Evolutionary conservation across 2,329 filamentous ascomycete genomes (phyloP).

Genomic region (Cercospora citrullina): DNA sequence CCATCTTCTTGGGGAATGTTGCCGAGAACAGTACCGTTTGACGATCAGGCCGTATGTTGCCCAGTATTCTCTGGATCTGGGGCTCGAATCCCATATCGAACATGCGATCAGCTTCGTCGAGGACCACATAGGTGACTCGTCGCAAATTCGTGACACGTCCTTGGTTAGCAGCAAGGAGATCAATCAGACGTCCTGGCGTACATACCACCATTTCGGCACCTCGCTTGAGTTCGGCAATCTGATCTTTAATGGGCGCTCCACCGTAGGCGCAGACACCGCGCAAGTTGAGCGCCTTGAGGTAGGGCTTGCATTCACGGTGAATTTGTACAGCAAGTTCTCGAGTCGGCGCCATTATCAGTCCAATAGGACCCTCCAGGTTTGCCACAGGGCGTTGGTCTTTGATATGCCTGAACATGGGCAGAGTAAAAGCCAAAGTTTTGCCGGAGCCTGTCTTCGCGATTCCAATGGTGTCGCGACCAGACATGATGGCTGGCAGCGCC

Average conservation of each 20-base stretch:
- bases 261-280: slow-evolving; percentile 91
- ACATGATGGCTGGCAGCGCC: slow-evolving; percentile 92
- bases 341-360: slow-evolving; percentile 89
- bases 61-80: slow-evolving; percentile 94
- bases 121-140: slow-evolving; percentile 87
- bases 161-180: slow-evolving; percentile 87
- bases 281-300: slow-evolving; percentile 80
- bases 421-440: slow-evolving; percentile 91
- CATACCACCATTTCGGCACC: slow-evolving; percentile 94
- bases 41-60: slow-evolving; percentile 84
- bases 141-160: slow-evolving; percentile 90
- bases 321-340: slow-evolving; percentile 93
- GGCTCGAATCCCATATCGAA: slow-evolving; percentile 99
- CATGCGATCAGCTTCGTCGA: slow-evolving; percentile 98
- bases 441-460: slow-evolving; percentile 97
- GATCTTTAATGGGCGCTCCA: slow-evolving; percentile 92
- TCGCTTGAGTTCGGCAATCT: slow-evolving; percentile 94
- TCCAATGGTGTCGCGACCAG: slow-evolving; percentile 89
- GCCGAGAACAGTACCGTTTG: slow-evolving; percentile 96
- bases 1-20: slow-evolving; percentile 92
- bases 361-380: slow-evolving; percentile 82
- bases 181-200: slow-evolving; percentile 92
- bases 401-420: slow-evolving; percentile 98
- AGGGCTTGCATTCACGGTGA: slow-evolving; percentile 90
- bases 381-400: slow-evolving; percentile 85